Evolutionary conservation across 1,284 basidiomycete species (phyloP), one percentile per base, ranked within the genome.

Genomic region (Earliella scabrosa): DNA sequence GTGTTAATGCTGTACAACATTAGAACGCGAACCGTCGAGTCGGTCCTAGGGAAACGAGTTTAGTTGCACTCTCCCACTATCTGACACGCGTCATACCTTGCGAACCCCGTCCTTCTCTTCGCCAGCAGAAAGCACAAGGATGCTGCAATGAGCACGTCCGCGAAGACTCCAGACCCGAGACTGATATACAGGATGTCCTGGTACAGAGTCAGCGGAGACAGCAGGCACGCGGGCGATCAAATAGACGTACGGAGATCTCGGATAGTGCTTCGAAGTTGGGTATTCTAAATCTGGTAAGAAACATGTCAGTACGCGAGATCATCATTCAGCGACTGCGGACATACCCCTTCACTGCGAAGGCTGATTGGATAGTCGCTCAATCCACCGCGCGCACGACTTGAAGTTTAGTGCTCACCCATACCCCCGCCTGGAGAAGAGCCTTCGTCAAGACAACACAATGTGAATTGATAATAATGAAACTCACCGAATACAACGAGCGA

Each of bases 1-100:
- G 59, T 56, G 43, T 60, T 57, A 7, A 60, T 50, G 34, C 59
- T 60, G 46, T 57, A 60, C 29, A 60, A 39, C 39, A 60, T 60
- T 18, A 60, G 45, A 35, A 56, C 49, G 2, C 52, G 54, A 23
- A 60, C 52, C 9, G 50, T 51, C 4, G 52, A 53, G 21, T 60
- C 48, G 10, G 52, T 56, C 32, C 59, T 60, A 2, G n/a, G n/a
- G n/a, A n/a, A 23, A 21, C 13, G 26, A 8, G n/a, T 2, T 3
- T 4, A 40, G 36, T 2, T 27, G 2, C 9, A n/a, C 9, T 7
- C 13, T 27, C 18, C 3, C 24, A 18, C 3, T 9, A 7, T 31
- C 16, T 23, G 18, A 10, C 11, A 24, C 9, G 16, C 20, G 20
- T 35, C 52, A 18, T 38, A 61, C 59, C 53, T 51, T 14, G 41